Evolutionary conservation across 106 monocot genomes (phyloP).

Genomic region (Dioscorea dumetorum): DNA sequence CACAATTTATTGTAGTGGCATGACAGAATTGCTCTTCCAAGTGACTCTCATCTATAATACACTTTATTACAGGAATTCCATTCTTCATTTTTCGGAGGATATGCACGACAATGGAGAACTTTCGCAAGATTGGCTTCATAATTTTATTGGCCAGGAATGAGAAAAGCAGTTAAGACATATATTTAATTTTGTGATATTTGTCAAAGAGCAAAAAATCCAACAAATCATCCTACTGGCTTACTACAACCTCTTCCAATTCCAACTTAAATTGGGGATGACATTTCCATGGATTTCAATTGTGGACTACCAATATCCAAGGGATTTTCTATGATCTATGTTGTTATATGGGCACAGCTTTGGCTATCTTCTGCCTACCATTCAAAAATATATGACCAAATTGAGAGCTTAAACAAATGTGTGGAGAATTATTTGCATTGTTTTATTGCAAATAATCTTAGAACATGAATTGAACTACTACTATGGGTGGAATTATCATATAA

Average conservation of each 20-base stretch:
- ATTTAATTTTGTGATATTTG: neutral
- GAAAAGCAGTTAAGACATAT: neutral
- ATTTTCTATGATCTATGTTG: neutral
- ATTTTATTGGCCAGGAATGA: neutral
- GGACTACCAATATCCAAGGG: neutral
- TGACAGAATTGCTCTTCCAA: neutral
- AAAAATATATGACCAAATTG: neutral
- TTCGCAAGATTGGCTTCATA: neutral
- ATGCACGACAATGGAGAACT: neutral
- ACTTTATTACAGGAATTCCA: neutral
- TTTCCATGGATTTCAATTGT: neutral
- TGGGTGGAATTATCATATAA: neutral
- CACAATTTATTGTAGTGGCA: neutral
- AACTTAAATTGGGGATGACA: neutral
- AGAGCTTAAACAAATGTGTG: neutral
- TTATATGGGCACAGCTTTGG: neutral
- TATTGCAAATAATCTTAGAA: too few relatives aligned
- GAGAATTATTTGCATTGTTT: neutral
- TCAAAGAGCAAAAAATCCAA: neutral
- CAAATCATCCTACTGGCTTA: neutral
- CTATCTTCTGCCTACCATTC: neutral
- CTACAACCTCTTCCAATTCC: neutral
- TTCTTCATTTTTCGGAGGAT: neutral
- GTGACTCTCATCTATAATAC: neutral
- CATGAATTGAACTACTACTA: neutral